Base-by-base conservation (phyloP, 805 yeast species). In the Cyberlindnera nakhonratchasimensis region DNA sequence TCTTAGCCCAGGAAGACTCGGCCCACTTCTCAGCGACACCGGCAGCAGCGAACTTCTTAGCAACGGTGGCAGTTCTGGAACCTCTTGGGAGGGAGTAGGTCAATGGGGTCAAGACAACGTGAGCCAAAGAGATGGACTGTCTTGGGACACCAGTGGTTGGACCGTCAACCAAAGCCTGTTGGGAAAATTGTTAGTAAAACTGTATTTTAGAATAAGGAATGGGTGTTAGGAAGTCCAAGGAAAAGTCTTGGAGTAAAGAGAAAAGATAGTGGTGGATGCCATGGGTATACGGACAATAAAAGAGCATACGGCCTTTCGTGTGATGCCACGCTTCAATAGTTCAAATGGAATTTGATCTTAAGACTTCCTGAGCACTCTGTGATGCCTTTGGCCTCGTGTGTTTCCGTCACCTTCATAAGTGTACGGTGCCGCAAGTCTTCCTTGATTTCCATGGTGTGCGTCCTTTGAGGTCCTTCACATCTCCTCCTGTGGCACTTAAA, bases 1-100 rank as follows among this genome's bases (percentile, higher is more conserved):
- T 90, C 86, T 91, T 86, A 67, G 99, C 97, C 97, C 97, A 89
- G 43, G 96, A 70, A 55, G 98, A 76, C 63, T 84, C 76, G 60
- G 85, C 80, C 98, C 98, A 93, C 75, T 91, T 86, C 66, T 80
- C 77, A 61, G 80, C 83, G 62, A 91, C 77, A 61, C 82, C 90
- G 63, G 95, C 83, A 69, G 93, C 86, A 65, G 80, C 79, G 93
- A 96, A 93, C 74, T 86, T 86, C 86, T 91, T 91, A 64, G 81
- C 66, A 63, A 95, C 91, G 54, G 80, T 75, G 58, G 80, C 77
- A 62, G 95, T 74, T 75, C 86, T 86, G 55, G 96, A 79, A 72
- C 96, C 97, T 79, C 96, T 91, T 79, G 97, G 89, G 66, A 93
- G 76, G 58, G 83, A 76, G 62, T 87, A 77, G 59, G 90, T 90